Base-by-base conservation (phyloP, 2,329 filamentous ascomycete species). In the Orbilia blumenaviensis region DNA sequence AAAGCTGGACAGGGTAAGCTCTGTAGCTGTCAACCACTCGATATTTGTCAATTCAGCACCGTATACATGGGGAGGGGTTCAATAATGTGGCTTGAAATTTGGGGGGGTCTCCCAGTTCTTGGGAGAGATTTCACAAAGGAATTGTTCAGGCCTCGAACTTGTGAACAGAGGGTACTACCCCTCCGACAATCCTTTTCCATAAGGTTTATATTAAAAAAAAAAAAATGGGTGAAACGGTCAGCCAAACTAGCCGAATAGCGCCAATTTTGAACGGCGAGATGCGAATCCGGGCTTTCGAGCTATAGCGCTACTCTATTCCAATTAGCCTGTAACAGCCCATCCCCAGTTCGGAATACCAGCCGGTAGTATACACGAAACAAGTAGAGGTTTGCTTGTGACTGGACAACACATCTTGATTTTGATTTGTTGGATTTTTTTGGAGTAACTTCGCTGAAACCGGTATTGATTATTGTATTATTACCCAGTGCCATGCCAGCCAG, bases 191-290 rank as follows among this genome's bases (percentile, higher is more conserved):
- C 21, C 7, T 54, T 34, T 54, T 27, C 7, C 27, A 34, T 21
- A 38, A 56, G 25, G 10, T 56, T 36, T 56, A 56, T 8, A 56
- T 56, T 23, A 38, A 18, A n/a, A 38, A 56, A 56, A n/a, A n/a
- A n/a, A n/a, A n/a, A n/a, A n/a, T n/a, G n/a, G n/a, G n/a, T 10
- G 18, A 56, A 56, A 38, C 32, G 10, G 9, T 14, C 32, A 9
- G 29, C 29, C 29, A 56, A n/a, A 2, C 16, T 56, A 56, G 27
- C 29, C 50, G 50, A 56, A 38, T 23, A 56, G 25, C 25, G 52
- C 52, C 52, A 56, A 25, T 36, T 56, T 38, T 56, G 32, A 56
- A 56, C 32, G 52, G 52, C 52, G 32, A 56, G 8, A 56, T 56
- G 52, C 52, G 32, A 38, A 16, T 52, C n/a, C 5, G 12, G 50